phyloP scores from a whole-genome alignment of 208 protist genomes.

The Leishmania guyanensis region DNA sequence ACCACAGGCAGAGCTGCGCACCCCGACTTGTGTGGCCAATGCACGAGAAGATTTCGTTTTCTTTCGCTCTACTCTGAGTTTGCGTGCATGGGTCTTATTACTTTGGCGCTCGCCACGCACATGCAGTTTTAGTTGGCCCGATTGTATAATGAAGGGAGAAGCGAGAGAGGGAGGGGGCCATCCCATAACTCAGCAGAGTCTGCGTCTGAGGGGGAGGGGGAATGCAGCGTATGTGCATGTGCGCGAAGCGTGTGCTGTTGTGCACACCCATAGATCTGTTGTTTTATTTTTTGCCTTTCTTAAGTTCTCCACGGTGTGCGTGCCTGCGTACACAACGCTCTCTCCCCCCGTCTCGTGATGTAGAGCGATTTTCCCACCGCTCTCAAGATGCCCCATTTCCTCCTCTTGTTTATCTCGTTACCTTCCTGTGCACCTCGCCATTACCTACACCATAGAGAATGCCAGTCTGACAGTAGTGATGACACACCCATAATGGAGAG shows the following conservation, averaged over 20 bases:
- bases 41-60: neutral
- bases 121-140: neutral
- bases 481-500: neutral
- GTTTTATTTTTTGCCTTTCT: neutral
- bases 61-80: neutral
- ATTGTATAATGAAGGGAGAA: neutral
- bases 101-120: neutral
- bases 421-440: neutral
- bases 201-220: neutral
- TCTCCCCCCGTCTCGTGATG: neutral
- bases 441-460: constrained; percentile 2
- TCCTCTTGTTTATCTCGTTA: neutral
- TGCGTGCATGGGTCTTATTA: neutral
- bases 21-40: neutral
- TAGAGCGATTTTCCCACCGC: no score
- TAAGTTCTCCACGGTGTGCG: neutral
- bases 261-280: constrained; percentile 2
- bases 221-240: neutral
- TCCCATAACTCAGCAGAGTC: neutral
- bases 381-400: neutral
- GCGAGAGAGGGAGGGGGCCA: neutral
- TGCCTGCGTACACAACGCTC: neutral
- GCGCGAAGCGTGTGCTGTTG: neutral
- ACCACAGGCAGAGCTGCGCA: neutral
- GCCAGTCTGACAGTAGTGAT: neutral